Conservation (phyloP, 495 filamentous ascomycete genomes). For the Opeltia flavorubescens region DNA sequence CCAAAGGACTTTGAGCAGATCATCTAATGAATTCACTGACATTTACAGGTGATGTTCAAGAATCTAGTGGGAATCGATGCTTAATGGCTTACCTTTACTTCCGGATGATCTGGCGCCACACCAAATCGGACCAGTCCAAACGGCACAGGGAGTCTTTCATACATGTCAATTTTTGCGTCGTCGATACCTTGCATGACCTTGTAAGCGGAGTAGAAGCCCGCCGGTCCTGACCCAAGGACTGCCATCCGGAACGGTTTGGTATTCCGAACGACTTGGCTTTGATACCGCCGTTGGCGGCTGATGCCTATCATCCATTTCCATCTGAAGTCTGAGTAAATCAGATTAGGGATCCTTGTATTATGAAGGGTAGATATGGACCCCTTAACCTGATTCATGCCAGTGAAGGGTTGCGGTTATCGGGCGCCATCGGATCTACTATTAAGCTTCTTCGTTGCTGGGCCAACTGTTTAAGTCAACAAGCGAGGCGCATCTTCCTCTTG, state of each 20-base stretch:
- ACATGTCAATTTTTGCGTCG: constrained; percentile 79
- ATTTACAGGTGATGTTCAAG: neutral
- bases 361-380: too few relatives aligned
- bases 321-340: too few relatives aligned
- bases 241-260: constrained; percentile 59
- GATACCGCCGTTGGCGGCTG: constrained; percentile 3
- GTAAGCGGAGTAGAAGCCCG: constrained; percentile 89
- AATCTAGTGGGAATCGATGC: neutral
- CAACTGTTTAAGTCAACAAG: too few relatives aligned
- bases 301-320: neutral
- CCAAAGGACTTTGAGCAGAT: too few relatives aligned
- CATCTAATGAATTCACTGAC: too few relatives aligned
- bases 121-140: constrained; percentile 87
- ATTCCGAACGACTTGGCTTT: constrained; percentile 19
- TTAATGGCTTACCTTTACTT: constrained; percentile 68
- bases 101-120: constrained; percentile 92
- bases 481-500: too few relatives aligned
- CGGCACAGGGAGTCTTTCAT: constrained; percentile 82
- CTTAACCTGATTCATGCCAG: too few relatives aligned
- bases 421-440: too few relatives aligned
- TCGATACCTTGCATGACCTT: constrained; percentile 61
- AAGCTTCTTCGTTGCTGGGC: too few relatives aligned
- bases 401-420: neutral
- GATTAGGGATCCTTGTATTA: too few relatives aligned
- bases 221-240: constrained; percentile 86